Evolutionary conservation across 345 rosid genomes (phyloP).

Genomic region (Excoecaria cochinchinensis): DNA sequence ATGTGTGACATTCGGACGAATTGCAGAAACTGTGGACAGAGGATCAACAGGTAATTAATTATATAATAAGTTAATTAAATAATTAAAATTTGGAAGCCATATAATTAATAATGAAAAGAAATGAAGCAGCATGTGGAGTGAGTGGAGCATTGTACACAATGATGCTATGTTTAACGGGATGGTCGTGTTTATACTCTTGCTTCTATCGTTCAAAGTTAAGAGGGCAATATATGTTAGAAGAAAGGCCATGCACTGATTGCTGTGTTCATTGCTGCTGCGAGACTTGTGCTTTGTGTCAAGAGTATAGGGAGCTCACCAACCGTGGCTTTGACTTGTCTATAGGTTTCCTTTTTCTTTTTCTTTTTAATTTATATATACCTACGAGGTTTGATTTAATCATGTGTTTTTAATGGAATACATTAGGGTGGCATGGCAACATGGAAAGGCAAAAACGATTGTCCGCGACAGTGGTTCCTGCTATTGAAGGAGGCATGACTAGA

Average conservation of each 20-base stretch:
- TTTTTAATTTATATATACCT: background rate
- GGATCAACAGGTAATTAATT: constrained; percentile 38
- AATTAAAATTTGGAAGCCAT: background rate
- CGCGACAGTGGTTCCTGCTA: constrained; percentile 39
- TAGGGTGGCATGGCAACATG: constrained; percentile 80
- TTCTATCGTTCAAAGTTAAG: constrained; percentile 59
- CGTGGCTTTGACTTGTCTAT: constrained; percentile 63
- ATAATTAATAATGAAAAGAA: background rate
- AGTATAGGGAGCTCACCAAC: constrained; percentile 54
- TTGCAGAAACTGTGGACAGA: constrained; percentile 65
- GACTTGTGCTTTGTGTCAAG: constrained; percentile 60
- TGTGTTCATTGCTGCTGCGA: constrained; percentile 57
- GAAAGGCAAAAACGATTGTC: constrained; percentile 43
- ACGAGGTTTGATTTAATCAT: too few relatives aligned
- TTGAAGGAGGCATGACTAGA: constrained; percentile 45
- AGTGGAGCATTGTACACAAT: constrained; percentile 43
- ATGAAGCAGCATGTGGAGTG: constrained; percentile 48
- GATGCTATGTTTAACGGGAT: constrained; percentile 41
- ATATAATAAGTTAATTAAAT: background rate
- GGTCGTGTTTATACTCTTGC: constrained; percentile 57
- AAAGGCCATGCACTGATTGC: constrained; percentile 51
- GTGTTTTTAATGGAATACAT: background rate
- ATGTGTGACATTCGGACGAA: constrained; percentile 58
- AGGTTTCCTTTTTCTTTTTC: background rate
- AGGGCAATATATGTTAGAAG: constrained; percentile 51